Conservation (phyloP, 768 basidiomycete species). For the Leccinum incarnatum region DNA sequence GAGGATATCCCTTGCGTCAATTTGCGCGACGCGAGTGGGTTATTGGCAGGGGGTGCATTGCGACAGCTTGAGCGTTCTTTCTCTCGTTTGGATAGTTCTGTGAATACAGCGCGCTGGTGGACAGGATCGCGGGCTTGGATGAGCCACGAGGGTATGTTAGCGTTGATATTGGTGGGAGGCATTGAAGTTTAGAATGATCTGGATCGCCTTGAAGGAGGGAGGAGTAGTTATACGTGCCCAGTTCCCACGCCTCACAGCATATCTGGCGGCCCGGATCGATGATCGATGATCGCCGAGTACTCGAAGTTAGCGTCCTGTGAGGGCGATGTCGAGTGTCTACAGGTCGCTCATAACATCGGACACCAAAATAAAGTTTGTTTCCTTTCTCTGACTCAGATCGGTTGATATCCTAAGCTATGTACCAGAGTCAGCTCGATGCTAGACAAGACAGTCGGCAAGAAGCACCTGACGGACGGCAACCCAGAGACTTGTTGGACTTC, state of each 20-base stretch:
- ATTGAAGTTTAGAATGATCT: not conserved
- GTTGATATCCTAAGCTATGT: conserved; percentile 4
- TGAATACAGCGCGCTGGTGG: conserved; percentile 32
- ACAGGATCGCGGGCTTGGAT: conserved; percentile 4
- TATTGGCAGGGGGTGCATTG: conserved; percentile 15
- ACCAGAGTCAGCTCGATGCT: conserved; percentile 76
- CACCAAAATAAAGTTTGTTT: conserved; percentile 37
- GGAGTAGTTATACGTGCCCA: not conserved
- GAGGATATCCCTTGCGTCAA: conserved; percentile 4
- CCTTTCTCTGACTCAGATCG: conserved; percentile 29
- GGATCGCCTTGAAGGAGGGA: not conserved
- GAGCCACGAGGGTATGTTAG: conserved; percentile 20
- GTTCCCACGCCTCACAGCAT: not conserved
- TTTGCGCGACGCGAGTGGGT: conserved; percentile 6
- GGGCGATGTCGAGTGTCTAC: conserved; percentile 22
- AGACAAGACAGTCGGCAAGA: conserved; percentile 71
- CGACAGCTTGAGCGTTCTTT: conserved; percentile 33
- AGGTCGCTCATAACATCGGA: conserved; percentile 21
- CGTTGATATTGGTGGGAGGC: not conserved
- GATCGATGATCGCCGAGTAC: not conserved
- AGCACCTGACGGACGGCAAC: conserved; percentile 63
- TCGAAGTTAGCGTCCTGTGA: too few relatives aligned
- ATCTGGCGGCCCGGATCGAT: not conserved
- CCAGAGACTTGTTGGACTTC: conserved; percentile 87
- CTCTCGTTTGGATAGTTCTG: conserved; percentile 38